phyloP scores from a whole-genome alignment of 1,284 basidiomycete genomes.

The Ganoderma meredithae region DNA sequence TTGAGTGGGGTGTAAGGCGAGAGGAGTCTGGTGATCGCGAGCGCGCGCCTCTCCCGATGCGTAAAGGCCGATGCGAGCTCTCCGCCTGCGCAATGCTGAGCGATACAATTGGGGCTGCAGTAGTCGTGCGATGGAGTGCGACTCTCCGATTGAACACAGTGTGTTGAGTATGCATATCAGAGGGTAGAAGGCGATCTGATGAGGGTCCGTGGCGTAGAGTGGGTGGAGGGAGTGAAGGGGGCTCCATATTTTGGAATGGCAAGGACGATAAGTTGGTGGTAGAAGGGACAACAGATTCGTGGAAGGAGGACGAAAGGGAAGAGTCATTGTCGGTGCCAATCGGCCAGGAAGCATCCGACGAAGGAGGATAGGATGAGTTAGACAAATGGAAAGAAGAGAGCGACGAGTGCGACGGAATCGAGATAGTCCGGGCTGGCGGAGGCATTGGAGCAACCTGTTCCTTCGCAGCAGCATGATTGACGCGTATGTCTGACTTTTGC shows the following conservation, averaged over 20 bases:
- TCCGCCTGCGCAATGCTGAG: slow-evolving; percentile 31
- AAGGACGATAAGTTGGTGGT: slow-evolving; percentile 8
- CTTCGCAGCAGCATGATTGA: background rate
- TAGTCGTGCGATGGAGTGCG: slow-evolving; percentile 16
- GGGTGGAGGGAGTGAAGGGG: slow-evolving; percentile 7
- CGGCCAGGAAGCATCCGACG: slow-evolving; percentile 3
- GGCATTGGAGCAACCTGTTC: background rate
- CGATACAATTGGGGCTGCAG: slow-evolving; percentile 33
- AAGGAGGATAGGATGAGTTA: slow-evolving; percentile 10
- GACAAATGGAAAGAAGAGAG: slow-evolving; percentile 13
- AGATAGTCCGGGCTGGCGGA: background rate
- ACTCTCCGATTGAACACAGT: slow-evolving; percentile 3
- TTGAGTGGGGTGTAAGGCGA: slow-evolving; percentile 10
- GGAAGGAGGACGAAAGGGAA: slow-evolving; percentile 17
- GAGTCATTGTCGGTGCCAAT: slow-evolving; percentile 5
- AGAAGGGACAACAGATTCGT: slow-evolving; percentile 8
- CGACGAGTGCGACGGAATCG: slow-evolving; percentile 6
- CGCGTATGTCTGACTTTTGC: background rate
- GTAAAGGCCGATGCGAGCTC: slow-evolving; percentile 8
- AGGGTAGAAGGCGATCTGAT: slow-evolving; percentile 10
- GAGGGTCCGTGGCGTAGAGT: slow-evolving; percentile 12
- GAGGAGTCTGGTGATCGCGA: slow-evolving; percentile 26
- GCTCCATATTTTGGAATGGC: slow-evolving; percentile 1
- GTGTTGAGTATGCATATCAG: slow-evolving; percentile 1
- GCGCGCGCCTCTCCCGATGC: slow-evolving; percentile 10